Conservation (phyloP, 2,329 filamentous ascomycete species). For the Sporothrix inflata region DNA sequence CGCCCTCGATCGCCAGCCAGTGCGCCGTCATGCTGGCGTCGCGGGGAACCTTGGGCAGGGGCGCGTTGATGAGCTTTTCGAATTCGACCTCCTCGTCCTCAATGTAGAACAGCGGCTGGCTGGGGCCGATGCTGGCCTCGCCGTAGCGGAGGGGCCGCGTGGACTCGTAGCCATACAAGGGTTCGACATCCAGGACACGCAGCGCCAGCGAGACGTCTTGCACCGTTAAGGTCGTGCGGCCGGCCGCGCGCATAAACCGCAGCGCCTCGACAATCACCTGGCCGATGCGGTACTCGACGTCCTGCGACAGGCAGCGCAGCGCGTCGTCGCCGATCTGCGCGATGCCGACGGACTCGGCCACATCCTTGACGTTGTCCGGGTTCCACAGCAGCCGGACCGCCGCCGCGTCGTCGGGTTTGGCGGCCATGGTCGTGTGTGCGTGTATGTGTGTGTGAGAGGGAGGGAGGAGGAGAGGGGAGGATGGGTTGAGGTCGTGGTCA, state of each 20-base stretch:
- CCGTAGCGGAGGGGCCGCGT: constrained; percentile 87
- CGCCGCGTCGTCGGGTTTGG: constrained; percentile 23
- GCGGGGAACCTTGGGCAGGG: constrained; percentile 88
- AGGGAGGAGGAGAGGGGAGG: background rate
- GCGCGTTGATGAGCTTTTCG: constrained; percentile 97
- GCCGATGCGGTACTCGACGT: constrained; percentile 92
- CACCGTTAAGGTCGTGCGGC: constrained; percentile 83
- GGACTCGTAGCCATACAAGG: constrained; percentile 94
- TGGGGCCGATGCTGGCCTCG: constrained; percentile 89
- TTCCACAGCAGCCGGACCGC: constrained; percentile 74
- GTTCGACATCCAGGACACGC: constrained; percentile 86
- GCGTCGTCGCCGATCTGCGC: constrained; percentile 80
- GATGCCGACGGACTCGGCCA: constrained; percentile 94
- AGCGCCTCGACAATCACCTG: constrained; percentile 93
- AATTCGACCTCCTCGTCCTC: constrained; percentile 99
- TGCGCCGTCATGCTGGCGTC: constrained; percentile 94
- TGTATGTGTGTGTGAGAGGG: too few relatives aligned
- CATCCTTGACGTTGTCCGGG: constrained; percentile 90
- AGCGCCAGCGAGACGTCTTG: constrained; percentile 88
- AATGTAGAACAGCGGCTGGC: constrained; percentile 94
- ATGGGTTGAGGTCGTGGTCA: background rate
- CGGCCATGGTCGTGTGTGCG: constrained; percentile 15
- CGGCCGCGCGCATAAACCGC: constrained; percentile 92
- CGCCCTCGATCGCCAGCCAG: constrained; percentile 96
- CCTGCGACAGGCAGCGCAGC: constrained; percentile 82